Evolutionary conservation across 352 stramenopile species (phyloP).

Genomic region (Phytophthora sojae): DNA sequence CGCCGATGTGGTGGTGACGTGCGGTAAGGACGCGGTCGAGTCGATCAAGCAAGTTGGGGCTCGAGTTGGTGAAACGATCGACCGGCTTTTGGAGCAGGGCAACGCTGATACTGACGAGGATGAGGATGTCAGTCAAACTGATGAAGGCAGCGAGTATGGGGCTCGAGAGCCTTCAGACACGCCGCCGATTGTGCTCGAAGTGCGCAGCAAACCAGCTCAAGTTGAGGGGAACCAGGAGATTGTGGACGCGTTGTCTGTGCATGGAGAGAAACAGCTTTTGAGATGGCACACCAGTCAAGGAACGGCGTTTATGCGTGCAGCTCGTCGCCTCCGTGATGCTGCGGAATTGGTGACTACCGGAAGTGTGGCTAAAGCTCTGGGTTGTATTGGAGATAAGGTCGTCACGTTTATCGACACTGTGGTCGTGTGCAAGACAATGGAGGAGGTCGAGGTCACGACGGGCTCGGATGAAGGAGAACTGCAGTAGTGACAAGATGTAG

Average conservation of each 20-base stretch:
- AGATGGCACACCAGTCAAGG: background rate
- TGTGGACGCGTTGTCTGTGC: background rate
- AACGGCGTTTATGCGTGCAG: background rate
- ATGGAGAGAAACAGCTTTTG: background rate
- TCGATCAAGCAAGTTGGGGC: background rate
- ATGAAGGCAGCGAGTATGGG: background rate
- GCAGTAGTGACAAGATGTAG: too few species aligned
- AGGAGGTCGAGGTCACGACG: background rate
- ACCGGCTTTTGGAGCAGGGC: background rate
- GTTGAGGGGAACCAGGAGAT: background rate
- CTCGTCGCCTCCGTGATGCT: background rate
- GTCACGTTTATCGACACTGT: background rate
- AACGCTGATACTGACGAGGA: background rate
- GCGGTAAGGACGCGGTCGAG: constrained; percentile 19
- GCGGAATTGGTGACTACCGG: background rate
- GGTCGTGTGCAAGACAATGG: background rate
- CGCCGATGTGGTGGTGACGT: constrained; percentile 55
- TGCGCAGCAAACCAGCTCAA: background rate
- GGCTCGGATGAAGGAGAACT: too few species aligned
- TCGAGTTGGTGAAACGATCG: background rate
- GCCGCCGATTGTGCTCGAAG: background rate
- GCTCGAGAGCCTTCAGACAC: background rate
- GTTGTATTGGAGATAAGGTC: background rate
- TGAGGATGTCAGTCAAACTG: background rate
- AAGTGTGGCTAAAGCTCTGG: background rate